Evolutionary conservation across 2,329 filamentous ascomycete species (phyloP), one percentile per base, ranked within the genome.

Genomic region (Phaeoacremonium minimum): DNA sequence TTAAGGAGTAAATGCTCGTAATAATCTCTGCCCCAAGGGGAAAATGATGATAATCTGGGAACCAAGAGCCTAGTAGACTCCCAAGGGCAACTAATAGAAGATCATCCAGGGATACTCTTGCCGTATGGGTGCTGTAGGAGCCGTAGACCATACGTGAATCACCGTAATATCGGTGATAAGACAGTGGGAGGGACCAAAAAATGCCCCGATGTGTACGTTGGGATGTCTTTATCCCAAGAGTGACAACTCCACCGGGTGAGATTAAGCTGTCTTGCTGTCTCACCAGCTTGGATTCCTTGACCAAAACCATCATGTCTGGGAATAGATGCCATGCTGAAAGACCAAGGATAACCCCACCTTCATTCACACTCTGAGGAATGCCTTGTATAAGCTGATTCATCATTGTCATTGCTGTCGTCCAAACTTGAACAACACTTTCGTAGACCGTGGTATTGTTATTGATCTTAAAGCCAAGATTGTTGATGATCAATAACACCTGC

Each of bases 401-500:
- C 1, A 18, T 28, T 4, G 11, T n/a, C n/a, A 40, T 20, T 5
- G 33, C 36, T 3, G 33, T 19, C 11, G 16, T 39, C 40, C 41
- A 43, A 6, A 19, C 36, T 13, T 18, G 18, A 8, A 40, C 20
- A 15, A 38, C 35, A 17, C 33, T 38, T 6, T 35, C 28, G n/a
- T 35, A 42, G 11, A 42, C 5, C 15, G 13, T 15, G 5, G 14
- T 9, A 4, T 35, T 35, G 7, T 30, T 13, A 11, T 30, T 18
- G n/a, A 42, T 20, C 1, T 9, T 3, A 11, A 22, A 15, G 6
- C 26, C 33, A 12, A 40, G 6, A 28, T 54, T 50, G 4, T 50
- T 30, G 4, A 56, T 12, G 8, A 57, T 49, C 2, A 56, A 38
- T 13, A 41, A 41, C 2, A 52, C 17, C 30, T 56, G 48, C 0